A percentile compares a stretch with the other conserved stretches of the same genome.
phyloP scores from a whole-genome alignment of 148 eudicot genomes.

The Oxyria digyna region DNA sequence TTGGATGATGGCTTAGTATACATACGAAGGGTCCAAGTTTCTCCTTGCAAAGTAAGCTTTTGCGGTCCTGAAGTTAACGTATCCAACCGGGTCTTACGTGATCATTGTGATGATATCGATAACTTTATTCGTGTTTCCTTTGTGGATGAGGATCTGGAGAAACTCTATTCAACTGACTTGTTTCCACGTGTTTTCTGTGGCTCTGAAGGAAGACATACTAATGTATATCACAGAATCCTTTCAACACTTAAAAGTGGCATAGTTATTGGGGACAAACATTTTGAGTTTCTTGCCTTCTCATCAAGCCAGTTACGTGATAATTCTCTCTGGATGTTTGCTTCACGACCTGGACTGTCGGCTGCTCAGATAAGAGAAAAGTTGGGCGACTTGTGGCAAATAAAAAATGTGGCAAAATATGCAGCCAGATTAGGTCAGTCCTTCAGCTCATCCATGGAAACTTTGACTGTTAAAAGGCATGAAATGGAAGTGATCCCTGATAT shows the following conservation, averaged over 20 bases:
- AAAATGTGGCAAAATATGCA: no score
- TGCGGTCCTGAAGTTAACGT: slow-evolving; percentile 83
- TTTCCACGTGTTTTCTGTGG: slow-evolving; percentile 30
- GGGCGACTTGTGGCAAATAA: no score
- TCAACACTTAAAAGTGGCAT: slow-evolving; percentile 47
- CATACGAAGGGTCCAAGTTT: slow-evolving; percentile 59
- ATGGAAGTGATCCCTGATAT: slow-evolving; percentile 49
- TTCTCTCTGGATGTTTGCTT: no score
- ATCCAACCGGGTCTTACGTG: slow-evolving; percentile 68
- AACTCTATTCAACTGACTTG: no score
- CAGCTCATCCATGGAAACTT: slow-evolving; percentile 72
- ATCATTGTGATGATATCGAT: slow-evolving; percentile 39
- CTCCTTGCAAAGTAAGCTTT: slow-evolving; percentile 68
- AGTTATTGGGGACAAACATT: slow-evolving; percentile 54
- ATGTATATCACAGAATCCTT: slow-evolving; percentile 46
- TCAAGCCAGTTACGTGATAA: no score
- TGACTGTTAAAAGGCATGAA: slow-evolving; percentile 48
- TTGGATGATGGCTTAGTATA: slow-evolving; percentile 64
- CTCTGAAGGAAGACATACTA: slow-evolving; percentile 27
- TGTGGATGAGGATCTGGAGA: slow-evolving; percentile 67
- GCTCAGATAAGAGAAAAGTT: no score
- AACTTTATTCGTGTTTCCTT: slow-evolving; percentile 85
- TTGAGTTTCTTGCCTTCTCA: slow-evolving; percentile 83
- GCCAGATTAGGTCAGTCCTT: slow-evolving; percentile 97
- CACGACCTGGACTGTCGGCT: no score